Percentiles rank a stretch among this genome's conserved stretches.
Evolutionary conservation across 306 rosid species (phyloP).

Genomic region (Lablab purpureus): DNA sequence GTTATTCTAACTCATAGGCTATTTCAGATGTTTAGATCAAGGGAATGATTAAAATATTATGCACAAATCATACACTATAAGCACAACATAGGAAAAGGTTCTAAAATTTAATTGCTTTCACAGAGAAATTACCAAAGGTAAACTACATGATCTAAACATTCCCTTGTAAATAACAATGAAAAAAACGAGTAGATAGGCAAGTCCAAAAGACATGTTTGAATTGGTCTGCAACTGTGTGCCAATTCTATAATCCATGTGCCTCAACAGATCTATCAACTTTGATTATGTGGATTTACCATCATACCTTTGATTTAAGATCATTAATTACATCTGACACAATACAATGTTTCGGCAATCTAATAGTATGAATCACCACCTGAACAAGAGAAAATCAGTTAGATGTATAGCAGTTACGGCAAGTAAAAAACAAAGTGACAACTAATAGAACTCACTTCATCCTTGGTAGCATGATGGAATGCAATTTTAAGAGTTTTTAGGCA

Average conservation of each 20-base stretch:
- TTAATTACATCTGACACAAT: constrained; percentile 78
- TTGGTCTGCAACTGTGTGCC: background rate
- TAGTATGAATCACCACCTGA: constrained; percentile 80
- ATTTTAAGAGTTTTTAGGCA: constrained; percentile 77
- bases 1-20: too few relatives aligned
- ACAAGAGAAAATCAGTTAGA: constrained; percentile 28
- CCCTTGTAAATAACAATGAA: background rate
- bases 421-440: background rate
- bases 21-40: too few relatives aligned
- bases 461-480: constrained; percentile 80
- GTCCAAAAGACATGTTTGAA: background rate
- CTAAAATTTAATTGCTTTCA: background rate
- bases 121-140: background rate
- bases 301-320: constrained; percentile 76
- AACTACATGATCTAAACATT: background rate
- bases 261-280: background rate
- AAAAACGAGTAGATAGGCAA: background rate
- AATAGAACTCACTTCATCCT: constrained; percentile 71
- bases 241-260: background rate
- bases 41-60: too few relatives aligned
- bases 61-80: background rate
- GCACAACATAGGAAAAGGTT: background rate
- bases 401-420: background rate
- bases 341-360: constrained; percentile 82
- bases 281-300: background rate